These are phyloP conservation scores for Dothideomycetes sp. DNA, from an alignment of 2,329 filamentous ascomycete species.

Conservation along the genomic window DNA sequence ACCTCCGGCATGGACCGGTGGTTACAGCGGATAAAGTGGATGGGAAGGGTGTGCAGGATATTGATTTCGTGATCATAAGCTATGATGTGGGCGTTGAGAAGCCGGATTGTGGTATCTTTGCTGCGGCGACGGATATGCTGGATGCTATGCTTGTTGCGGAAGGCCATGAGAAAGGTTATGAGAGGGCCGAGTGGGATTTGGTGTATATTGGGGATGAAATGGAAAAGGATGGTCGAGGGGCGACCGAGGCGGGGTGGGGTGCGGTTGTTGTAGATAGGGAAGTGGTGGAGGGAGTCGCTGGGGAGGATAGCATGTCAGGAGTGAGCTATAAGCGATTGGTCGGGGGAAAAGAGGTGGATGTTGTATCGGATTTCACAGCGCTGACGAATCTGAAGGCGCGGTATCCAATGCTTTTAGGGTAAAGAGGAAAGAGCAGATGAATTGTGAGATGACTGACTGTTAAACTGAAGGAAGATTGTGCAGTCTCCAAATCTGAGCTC, in stretches of 20 bases:
- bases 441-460: too few species aligned
- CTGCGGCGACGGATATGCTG: conserved; percentile 39
- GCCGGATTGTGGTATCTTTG: conserved; percentile 45
- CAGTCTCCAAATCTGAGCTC: too few species aligned
- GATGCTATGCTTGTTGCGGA: conserved; percentile 16
- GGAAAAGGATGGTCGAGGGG: conserved; percentile 40
- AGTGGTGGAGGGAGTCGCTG: conserved; percentile 6
- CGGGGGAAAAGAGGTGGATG: not conserved
- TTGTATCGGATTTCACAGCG: conserved; percentile 2
- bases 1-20: conserved; percentile 17
- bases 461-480: too few species aligned
- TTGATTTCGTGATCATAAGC: conserved; percentile 51
- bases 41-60: conserved; percentile 17
- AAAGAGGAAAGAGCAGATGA: too few species aligned
- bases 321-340: not conserved
- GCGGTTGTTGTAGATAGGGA: conserved; percentile 31
- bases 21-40: not conserved
- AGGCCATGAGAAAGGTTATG: conserved; percentile 17
- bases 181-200: conserved; percentile 22
- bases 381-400: conserved; percentile 1
- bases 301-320: conserved; percentile 2
- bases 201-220: conserved; percentile 46
- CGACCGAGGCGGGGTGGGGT: conserved; percentile 37
- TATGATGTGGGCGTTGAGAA: conserved; percentile 54
- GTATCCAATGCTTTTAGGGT: not conserved